Evolutionary conservation across 306 rosid species (phyloP), one percentile per base, ranked within the genome.

Genomic region (Luffa acutangula): DNA sequence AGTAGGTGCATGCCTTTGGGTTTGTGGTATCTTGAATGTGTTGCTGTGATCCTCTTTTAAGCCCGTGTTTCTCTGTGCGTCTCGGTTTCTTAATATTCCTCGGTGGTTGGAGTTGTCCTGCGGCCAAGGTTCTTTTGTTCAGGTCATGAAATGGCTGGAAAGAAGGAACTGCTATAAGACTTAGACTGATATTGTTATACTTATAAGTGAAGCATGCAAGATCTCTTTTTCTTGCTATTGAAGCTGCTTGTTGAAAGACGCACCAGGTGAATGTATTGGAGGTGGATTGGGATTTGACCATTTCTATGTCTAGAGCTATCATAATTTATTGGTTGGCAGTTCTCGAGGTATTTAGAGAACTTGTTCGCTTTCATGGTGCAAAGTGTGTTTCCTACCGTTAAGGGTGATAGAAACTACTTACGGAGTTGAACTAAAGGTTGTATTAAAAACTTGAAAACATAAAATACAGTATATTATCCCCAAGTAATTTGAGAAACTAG

Each of bases 1-100:
- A 72, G 57, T 72, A 72, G 58, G 37, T 72, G 77, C 77, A 46
- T 72, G 77, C 6, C 9, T 70, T 46, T 70, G 57, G 56, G 37
- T 45, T 5, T 48, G 20, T 20, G 9, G n/a, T 42, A 70, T 70
- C 45, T 46, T 20, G 36, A 43, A 43, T 6, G 54, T 20, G 75
- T 3, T 69, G 14, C 52, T 21, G 3, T 69, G 34, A 42, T 17
- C 36, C 15, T 2, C 53, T 9, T 43, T 69, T 8, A 9, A n/a
- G 36, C 15, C 34, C 2, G 31, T 17, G 37, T 12, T 71, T 25
- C 57, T 21, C 21, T 71, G 2, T 25, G 56, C 25, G 9, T 12
- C 41, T 46, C 10, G 39, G 60, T 73, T 73, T 49, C 25, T 33
- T 49, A 13, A 6, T 48, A 14, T 73, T 73, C n/a, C 13, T 73